Percentiles rank a stretch among this genome's conserved stretches.
phyloP scores from a whole-genome alignment of 768 basidiomycete genomes.

The Boletus sensibilis region DNA sequence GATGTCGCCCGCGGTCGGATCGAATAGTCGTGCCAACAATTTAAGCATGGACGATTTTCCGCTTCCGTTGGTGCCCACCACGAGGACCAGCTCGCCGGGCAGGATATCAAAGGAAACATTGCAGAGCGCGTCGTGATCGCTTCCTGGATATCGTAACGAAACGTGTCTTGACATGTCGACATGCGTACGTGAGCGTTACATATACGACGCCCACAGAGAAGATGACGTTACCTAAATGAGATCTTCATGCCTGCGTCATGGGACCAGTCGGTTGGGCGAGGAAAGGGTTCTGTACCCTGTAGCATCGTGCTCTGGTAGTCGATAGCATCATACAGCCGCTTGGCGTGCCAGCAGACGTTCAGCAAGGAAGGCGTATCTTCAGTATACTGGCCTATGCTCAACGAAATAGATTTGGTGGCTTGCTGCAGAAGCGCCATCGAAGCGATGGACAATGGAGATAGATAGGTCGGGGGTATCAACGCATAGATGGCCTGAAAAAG shows the following conservation, averaged over 20 bases:
- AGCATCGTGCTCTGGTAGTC: constrained; percentile 17
- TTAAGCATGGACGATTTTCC: constrained; percentile 42
- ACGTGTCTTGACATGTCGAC: constrained; percentile 12
- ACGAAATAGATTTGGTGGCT: constrained; percentile 21
- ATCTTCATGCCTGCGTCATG: constrained; percentile 26
- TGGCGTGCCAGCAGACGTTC: constrained; percentile 15
- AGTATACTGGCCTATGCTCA: constrained; percentile 14
- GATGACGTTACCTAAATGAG: constrained; percentile 21
- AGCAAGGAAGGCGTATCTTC: constrained; percentile 7
- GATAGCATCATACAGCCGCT: constrained; percentile 23
- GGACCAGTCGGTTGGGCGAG: background rate
- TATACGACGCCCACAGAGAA: background rate
- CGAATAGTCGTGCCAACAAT: constrained; percentile 49
- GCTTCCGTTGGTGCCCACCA: constrained; percentile 32
- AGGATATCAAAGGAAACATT: constrained; percentile 29
- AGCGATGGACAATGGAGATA: constrained; percentile 31
- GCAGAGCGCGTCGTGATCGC: constrained; percentile 20
- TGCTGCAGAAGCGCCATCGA: constrained; percentile 38
- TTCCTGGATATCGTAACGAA: constrained; percentile 25
- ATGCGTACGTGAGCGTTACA: background rate
- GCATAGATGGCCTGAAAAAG: constrained; percentile 25
- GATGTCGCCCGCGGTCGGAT: constrained; percentile 43
- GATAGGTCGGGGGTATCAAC: constrained; percentile 20
- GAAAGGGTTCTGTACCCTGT: constrained; percentile 22
- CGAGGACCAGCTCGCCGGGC: constrained; percentile 31